Conservation (phyloP, 2,329 filamentous ascomycete genomes). For the Emmonsiellopsis sp. region DNA sequence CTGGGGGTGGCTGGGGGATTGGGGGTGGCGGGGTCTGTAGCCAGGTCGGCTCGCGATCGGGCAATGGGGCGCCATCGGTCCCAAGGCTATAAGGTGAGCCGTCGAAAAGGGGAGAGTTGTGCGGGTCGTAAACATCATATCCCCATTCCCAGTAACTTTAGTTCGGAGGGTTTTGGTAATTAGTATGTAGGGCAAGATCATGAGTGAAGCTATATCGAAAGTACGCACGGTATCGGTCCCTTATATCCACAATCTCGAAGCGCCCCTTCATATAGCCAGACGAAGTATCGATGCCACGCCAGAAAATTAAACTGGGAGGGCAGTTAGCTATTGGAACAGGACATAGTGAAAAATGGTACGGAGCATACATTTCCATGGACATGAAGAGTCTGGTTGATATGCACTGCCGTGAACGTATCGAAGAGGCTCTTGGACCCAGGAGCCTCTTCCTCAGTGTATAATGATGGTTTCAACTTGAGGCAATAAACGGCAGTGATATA, state of each 20-base stretch:
- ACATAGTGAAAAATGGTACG: not conserved
- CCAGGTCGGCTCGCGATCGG: slow-evolving; percentile 1
- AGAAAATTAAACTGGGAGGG: slow-evolving; percentile 14
- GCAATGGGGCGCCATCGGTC: slow-evolving; percentile 16
- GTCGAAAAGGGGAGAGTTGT: slow-evolving; percentile 17
- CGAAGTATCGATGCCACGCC: slow-evolving; percentile 32
- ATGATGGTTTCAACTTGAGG: slow-evolving; percentile 9
- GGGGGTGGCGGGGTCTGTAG: slow-evolving; percentile 3
- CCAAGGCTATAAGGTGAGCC: slow-evolving; percentile 22
- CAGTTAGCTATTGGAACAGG: not conserved
- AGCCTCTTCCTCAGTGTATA: slow-evolving; percentile 5
- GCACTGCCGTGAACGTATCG: slow-evolving; percentile 11
- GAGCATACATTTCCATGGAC: slow-evolving; percentile 13
- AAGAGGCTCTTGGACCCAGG: slow-evolving; percentile 14
- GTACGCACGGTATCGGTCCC: slow-evolving; percentile 15
- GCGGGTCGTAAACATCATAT: slow-evolving; percentile 13
- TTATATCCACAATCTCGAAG: slow-evolving; percentile 33
- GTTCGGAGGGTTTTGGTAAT: not conserved
- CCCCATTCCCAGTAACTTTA: slow-evolving; percentile 24
- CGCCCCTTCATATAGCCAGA: slow-evolving; percentile 28
- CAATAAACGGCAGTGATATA: slow-evolving; percentile 14
- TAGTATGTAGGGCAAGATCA: not conserved
- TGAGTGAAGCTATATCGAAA: not conserved
- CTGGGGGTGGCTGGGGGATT: slow-evolving; percentile 24
- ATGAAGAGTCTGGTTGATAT: slow-evolving; percentile 12